phyloP scores from a whole-genome alignment of 176 grass and related monocot genomes.

The Avena sativa region DNA sequence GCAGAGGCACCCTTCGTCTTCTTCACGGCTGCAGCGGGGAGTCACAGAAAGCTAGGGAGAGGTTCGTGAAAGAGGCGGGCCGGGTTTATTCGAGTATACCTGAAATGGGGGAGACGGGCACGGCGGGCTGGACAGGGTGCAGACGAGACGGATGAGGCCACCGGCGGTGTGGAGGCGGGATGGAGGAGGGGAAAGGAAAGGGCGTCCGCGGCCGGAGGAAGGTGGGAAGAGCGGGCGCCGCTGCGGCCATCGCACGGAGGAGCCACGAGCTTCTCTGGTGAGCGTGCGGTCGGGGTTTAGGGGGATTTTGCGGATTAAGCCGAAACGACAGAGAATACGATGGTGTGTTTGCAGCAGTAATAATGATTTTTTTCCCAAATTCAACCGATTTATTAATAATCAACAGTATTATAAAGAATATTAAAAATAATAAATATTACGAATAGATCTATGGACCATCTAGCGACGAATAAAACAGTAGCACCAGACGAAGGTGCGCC shows the following conservation, averaged over 20 bases:
- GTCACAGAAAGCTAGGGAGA: background rate
- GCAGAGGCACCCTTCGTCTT: conserved; percentile 39
- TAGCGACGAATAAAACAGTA: too few species aligned
- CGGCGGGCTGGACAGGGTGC: background rate
- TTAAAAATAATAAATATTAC: too few species aligned
- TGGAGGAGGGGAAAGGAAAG: background rate
- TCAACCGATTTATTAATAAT: too few species aligned
- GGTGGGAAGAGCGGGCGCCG: conserved; percentile 4
- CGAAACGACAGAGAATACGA: background rate
- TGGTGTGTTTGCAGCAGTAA: background rate
- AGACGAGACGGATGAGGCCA: background rate
- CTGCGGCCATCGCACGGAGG: conserved; percentile 27
- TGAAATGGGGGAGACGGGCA: conserved; percentile 41
- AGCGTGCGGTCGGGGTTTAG: conserved; percentile 15
- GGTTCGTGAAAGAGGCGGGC: background rate
- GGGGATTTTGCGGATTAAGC: conserved; percentile 25
- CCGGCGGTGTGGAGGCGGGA: background rate
- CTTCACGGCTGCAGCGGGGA: conserved; percentile 39
- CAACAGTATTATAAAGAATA: too few species aligned
- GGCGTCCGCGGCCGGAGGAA: conserved; percentile 6
- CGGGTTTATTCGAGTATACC: conserved; percentile 19
- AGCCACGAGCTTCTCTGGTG: background rate
- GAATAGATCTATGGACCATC: too few species aligned
- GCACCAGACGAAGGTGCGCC: too few species aligned
- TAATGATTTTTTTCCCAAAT: too few species aligned